These are phyloP conservation scores for Cynanchum wilfordii DNA, from an alignment of 257 asterid genomes.

Conservation along the genomic window DNA sequence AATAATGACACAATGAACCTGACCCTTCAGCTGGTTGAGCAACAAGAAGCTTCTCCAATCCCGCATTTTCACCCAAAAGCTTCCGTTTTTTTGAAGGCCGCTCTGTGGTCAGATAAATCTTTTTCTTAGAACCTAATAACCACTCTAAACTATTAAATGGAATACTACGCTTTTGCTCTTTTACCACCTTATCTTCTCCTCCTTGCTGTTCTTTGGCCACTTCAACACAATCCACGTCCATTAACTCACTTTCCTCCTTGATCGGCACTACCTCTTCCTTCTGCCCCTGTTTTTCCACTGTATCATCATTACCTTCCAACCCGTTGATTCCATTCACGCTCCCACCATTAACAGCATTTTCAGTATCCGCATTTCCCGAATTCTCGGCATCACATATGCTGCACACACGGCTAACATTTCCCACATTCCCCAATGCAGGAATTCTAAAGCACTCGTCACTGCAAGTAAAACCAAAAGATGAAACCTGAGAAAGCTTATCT, in stretches of 20 bases:
- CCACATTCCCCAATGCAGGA: conserved; percentile 30
- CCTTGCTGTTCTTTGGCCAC: conserved; percentile 8
- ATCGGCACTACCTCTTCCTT: conserved; percentile 23
- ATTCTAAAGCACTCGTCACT: conserved; percentile 42
- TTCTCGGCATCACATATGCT: conserved; percentile 2
- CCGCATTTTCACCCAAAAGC: conserved; percentile 87
- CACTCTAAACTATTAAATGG: conserved; percentile 72
- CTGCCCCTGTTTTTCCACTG: conserved; percentile 25
- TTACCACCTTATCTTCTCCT: conserved; percentile 30
- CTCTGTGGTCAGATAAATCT: conserved; percentile 78
- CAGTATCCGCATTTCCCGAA: conserved; percentile 10
- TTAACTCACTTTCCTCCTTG: conserved; percentile 38
- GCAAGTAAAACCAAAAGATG: conserved; percentile 30
- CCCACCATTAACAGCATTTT: conserved; percentile 20
- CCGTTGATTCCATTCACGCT: conserved; percentile 18
- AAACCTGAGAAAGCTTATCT: conserved; percentile 44
- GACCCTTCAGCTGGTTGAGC: conserved; percentile 69
- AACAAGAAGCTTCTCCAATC: conserved; percentile 80
- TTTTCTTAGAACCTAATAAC: conserved; percentile 90
- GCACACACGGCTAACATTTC: conserved; percentile 1
- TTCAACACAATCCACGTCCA: conserved; percentile 49
- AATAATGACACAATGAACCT: conserved; percentile 75
- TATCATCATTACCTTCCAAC: conserved; percentile 19
- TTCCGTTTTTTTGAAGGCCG: conserved; percentile 86
- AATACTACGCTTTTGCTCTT: conserved; percentile 23